Percentiles rank a stretch among this genome's conserved stretches.
These are phyloP conservation scores for Kwoniella europaea DNA, from an alignment of 768 basidiomycete species.

Conservation along the genomic window DNA sequence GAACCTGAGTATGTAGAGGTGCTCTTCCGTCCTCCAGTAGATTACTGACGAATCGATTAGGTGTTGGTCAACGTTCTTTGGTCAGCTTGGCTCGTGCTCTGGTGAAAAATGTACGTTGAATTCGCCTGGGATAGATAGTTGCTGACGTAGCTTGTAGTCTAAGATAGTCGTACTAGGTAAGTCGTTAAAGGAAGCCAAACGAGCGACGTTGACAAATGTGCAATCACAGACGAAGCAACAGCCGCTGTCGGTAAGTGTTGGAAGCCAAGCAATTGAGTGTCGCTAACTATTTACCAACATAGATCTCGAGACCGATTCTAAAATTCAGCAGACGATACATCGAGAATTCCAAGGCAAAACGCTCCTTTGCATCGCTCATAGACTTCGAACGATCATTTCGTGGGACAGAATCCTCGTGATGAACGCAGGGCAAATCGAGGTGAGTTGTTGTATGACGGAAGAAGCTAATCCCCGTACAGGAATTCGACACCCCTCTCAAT, in stretches of 20 bases:
- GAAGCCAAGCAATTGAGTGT: slow-evolving; percentile 56
- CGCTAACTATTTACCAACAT: slow-evolving; percentile 48
- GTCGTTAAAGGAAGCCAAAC: background rate
- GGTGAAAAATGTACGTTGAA: slow-evolving; percentile 68
- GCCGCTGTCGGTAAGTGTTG: slow-evolving; percentile 72
- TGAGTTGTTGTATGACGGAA: slow-evolving; percentile 56
- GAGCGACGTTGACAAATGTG: no score
- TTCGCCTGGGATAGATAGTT: background rate
- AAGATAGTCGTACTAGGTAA: slow-evolving; percentile 76
- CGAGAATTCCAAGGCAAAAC: slow-evolving; percentile 82
- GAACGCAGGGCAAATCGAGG: slow-evolving; percentile 74
- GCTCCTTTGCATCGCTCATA: slow-evolving; percentile 80
- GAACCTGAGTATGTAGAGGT: slow-evolving; percentile 63
- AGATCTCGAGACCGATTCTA: slow-evolving; percentile 80
- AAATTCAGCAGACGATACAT: slow-evolving; percentile 87
- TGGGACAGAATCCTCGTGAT: slow-evolving; percentile 89
- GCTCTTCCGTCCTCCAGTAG: background rate
- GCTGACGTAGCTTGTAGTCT: slow-evolving; percentile 53
- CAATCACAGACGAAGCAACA: slow-evolving; percentile 71
- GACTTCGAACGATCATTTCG: slow-evolving; percentile 80
- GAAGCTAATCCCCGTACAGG: slow-evolving; percentile 51
- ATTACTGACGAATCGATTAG: slow-evolving; percentile 19
- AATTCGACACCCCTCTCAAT: slow-evolving; percentile 76
- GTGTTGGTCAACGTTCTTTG: slow-evolving; percentile 69
- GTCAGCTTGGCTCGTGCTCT: slow-evolving; percentile 85